Base-by-base conservation (phyloP, 1,139 yeast species). In the Debaryomycetaceae sp. region DNA sequence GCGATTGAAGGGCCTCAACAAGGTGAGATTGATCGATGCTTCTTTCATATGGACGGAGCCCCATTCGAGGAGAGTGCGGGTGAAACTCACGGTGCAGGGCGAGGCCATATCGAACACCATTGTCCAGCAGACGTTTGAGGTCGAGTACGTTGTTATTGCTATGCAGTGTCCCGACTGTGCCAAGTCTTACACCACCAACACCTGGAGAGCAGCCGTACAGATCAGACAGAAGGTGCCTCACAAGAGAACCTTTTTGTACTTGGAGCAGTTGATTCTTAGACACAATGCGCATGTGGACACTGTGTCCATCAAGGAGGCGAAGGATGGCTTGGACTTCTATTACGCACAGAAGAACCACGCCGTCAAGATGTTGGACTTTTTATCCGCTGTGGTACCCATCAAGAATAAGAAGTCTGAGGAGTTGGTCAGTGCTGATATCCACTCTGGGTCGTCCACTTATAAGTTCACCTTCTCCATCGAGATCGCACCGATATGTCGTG, bases 151-250 rank as follows among this genome's bases (percentile, higher is more conserved):
- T 20, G 99, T 93, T 42, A 76, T 89, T 52, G 97, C 98, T 34
- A 89, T 90, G 85, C 99, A 93, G 72, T 93, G 99, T 76, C 85
- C 98, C 2, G 99, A 93, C 72, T 93, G 99, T 82, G 98, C 98
- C 43, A 89, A 89, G 66, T 85, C 96, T 1, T 93, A 86, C 63
- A 93, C 99, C 14, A 87, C 95, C 34, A 89, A 95, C 63, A 93
- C 98, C 14, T 93, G 99, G 99, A 84, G 95, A 68, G 97, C 99
- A 6, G 81, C 93, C 11, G 96, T 95, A 36, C 99, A 95, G 72
- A 86, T 95, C 56, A 87, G 99, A 73, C 99, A 93, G 67, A 95
- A 95, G 64, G 99, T 95, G 35, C 82, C 91, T 14, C 99, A 93
- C 66, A 93, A 93, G 72, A 84, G 98, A 72, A 93, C 99, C 6